phyloP scores from a whole-genome alignment of 2,329 filamentous ascomycete genomes.

The Fonsecaea multimorphosa region DNA sequence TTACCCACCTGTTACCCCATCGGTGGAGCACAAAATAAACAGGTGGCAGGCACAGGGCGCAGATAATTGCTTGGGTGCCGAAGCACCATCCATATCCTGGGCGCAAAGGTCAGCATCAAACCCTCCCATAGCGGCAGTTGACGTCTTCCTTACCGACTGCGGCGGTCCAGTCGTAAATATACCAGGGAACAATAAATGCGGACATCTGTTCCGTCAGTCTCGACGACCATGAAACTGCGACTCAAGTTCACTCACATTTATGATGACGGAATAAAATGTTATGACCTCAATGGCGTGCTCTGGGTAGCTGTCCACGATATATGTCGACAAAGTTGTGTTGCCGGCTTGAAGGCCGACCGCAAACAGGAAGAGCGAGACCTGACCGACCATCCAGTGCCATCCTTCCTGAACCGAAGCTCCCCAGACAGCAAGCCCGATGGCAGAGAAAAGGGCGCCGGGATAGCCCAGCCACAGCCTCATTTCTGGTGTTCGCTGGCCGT shows the following conservation, averaged over 20 bases:
- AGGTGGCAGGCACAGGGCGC: conserved; percentile 7
- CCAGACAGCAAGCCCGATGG: conserved; percentile 19
- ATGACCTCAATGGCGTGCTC: conserved; percentile 23
- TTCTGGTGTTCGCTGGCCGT: conserved; percentile 14
- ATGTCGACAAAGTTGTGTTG: conserved; percentile 22
- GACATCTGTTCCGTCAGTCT: conserved; percentile 20
- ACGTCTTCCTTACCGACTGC: conserved; percentile 16
- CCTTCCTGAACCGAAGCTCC: conserved; percentile 15
- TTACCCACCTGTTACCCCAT: conserved; percentile 13
- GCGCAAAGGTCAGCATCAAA: neutral
- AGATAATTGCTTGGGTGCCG: conserved; percentile 23
- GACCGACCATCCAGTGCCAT: conserved; percentile 26
- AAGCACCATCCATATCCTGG: conserved; percentile 25
- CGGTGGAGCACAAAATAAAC: conserved; percentile 19
- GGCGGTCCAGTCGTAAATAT: conserved; percentile 22
- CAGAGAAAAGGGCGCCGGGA: conserved; percentile 18
- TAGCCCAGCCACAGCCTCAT: conserved; percentile 24
- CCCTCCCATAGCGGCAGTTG: too few species aligned
- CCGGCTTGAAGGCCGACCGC: conserved; percentile 24
- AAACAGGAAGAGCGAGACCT: conserved; percentile 26
- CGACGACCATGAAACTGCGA: neutral
- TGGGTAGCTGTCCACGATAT: conserved; percentile 27
- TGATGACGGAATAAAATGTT: conserved; percentile 27
- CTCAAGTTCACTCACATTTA: conserved; percentile 20
- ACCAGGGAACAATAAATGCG: conserved; percentile 26